Evolutionary conservation across 768 basidiomycete species (phyloP).

Genomic region (Suillus brevipes): DNA sequence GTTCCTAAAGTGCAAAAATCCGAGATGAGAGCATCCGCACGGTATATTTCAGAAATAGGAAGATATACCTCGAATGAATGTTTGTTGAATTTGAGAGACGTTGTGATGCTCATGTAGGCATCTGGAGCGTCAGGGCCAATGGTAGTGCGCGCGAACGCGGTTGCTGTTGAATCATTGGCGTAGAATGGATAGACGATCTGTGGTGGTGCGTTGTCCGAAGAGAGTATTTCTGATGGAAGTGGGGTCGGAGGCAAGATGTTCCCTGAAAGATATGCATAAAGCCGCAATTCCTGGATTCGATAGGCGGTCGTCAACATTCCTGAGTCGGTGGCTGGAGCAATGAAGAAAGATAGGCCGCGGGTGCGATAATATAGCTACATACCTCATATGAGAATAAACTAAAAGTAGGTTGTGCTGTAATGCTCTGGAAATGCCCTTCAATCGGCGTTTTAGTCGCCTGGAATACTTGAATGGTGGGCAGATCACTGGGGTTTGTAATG

Average conservation of each 20-base stretch:
- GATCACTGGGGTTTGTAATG: constrained; percentile 14
- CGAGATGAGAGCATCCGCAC: constrained; percentile 2
- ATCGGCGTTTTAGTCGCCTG: constrained; percentile 22
- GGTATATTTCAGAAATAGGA: background rate
- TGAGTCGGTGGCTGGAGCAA: constrained; percentile 6
- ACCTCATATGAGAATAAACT: constrained; percentile 44
- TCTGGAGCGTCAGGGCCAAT: constrained; percentile 26
- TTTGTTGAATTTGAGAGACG: constrained; percentile 38
- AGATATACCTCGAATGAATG: constrained; percentile 52
- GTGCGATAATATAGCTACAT: constrained; percentile 18
- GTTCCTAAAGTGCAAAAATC: constrained; percentile 39
- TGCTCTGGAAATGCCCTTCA: constrained; percentile 36
- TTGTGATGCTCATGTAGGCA: constrained; percentile 36
- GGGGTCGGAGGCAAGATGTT: constrained; percentile 25
- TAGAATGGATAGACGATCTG: constrained; percentile 21
- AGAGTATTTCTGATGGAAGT: constrained; percentile 10
- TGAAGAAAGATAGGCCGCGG: constrained; percentile 8
- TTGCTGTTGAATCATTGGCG: constrained; percentile 23
- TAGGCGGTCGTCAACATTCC: constrained; percentile 17
- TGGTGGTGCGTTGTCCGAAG: background rate
- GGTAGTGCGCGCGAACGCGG: constrained; percentile 21
- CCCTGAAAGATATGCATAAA: constrained; percentile 41
- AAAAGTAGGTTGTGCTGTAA: constrained; percentile 40
- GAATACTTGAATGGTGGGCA: constrained; percentile 28
- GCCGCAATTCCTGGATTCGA: constrained; percentile 43